Percentiles rank a stretch among this genome's conserved stretches.
Conservation (phyloP, 1,139 yeast species). For the Candida mesenterica region DNA sequence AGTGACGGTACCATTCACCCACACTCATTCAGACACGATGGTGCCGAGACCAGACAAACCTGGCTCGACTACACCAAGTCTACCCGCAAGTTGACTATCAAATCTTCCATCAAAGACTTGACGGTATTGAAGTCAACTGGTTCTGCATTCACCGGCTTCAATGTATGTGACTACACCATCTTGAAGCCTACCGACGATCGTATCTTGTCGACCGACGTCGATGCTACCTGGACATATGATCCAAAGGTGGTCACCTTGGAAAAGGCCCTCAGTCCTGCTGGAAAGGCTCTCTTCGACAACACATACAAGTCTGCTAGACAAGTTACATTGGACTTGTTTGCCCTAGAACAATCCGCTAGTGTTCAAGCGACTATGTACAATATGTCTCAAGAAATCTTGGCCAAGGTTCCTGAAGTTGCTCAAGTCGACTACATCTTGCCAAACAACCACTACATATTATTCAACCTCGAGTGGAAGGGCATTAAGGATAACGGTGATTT, state of each 20-base stretch:
- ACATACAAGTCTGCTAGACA: conserved; percentile 62
- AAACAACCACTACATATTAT: conserved; percentile 84
- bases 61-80: conserved; percentile 50
- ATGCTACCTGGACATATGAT: conserved; percentile 70
- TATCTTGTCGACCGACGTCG: conserved; percentile 83
- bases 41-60: conserved; percentile 72
- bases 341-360: conserved; percentile 81
- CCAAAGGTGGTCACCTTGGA: conserved; percentile 47
- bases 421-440: conserved; percentile 76
- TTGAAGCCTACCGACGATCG: conserved; percentile 80
- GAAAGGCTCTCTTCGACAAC: conserved; percentile 61
- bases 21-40: conserved; percentile 83
- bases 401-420: conserved; percentile 52
- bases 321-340: conserved; percentile 74
- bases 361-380: conserved; percentile 97
- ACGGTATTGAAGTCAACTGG: conserved; percentile 93
- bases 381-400: conserved; percentile 75
- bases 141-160: conserved; percentile 86
- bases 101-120: conserved; percentile 77
- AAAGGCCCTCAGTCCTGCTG: conserved; percentile 52
- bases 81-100: conserved; percentile 50
- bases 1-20: conserved; percentile 66
- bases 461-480: conserved; percentile 83
- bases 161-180: conserved; percentile 85
- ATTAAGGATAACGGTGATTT: conserved; percentile 75